A percentile compares a stretch with the other conserved stretches of the same genome.
Conservation (phyloP, 2,329 filamentous ascomycete genomes). For the Curvularia eragrostidis region DNA sequence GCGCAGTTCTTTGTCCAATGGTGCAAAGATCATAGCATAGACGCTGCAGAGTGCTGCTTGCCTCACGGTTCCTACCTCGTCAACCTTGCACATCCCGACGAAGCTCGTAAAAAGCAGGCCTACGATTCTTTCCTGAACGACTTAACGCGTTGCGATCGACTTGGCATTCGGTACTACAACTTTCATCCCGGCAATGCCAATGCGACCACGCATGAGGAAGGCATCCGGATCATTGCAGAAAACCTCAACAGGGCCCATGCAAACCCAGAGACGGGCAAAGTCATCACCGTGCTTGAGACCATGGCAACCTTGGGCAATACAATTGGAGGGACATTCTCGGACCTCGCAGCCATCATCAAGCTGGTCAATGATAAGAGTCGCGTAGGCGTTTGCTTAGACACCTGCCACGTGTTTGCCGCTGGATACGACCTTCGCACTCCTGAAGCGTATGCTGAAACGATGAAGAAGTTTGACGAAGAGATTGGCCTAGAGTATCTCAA, state of each 20-base stretch:
- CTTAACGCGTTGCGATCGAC: constrained; percentile 78
- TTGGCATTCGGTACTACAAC: constrained; percentile 94
- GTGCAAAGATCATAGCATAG: constrained; percentile 74
- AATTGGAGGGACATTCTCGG: constrained; percentile 83
- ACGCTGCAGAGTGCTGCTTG: constrained; percentile 75
- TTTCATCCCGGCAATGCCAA: constrained; percentile 90
- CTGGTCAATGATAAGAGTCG: constrained; percentile 80
- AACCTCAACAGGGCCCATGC: constrained; percentile 83
- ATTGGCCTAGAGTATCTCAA: constrained; percentile 82
- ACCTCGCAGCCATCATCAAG: constrained; percentile 83
- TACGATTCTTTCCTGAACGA: constrained; percentile 89
- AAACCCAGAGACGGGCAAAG: constrained; percentile 68
- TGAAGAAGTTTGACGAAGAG: constrained; percentile 75
- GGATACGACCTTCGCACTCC: constrained; percentile 88
- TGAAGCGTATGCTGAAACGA: constrained; percentile 73
- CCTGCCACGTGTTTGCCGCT: constrained; percentile 93
- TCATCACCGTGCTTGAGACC: constrained; percentile 88
- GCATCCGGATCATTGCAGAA: constrained; percentile 78
- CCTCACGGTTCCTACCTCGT: constrained; percentile 97
- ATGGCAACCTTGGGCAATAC: constrained; percentile 90
- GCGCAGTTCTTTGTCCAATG: constrained; percentile 72
- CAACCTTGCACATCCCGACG: constrained; percentile 87
- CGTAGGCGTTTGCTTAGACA: constrained; percentile 94
- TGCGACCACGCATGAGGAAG: constrained; percentile 69
- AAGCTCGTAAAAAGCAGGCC: constrained; percentile 80